Evolutionary conservation across 2,329 filamentous ascomycete genomes (phyloP).

Genomic region (Pseudogymnoascus sp.): DNA sequence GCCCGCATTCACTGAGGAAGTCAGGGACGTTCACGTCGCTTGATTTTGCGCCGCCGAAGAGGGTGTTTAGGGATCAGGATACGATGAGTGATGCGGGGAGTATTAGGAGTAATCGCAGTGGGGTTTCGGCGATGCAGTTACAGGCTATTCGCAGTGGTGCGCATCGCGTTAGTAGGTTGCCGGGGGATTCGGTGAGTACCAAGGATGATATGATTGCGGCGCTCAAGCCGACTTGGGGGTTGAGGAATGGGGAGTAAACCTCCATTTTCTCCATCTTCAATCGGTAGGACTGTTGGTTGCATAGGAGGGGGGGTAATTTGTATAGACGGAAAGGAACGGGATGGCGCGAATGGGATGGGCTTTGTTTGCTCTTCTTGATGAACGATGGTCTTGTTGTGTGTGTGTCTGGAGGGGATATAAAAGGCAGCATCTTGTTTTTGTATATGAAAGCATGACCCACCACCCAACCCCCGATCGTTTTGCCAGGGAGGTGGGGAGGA

Average conservation of each 20-base stretch:
- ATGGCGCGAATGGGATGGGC: background rate
- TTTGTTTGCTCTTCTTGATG: background rate
- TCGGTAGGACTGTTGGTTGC: background rate
- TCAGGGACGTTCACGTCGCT: slow-evolving; percentile 69
- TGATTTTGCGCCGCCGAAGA: slow-evolving; percentile 72
- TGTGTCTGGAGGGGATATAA: background rate
- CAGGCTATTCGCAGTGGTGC: slow-evolving; percentile 58
- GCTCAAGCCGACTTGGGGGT: slow-evolving; percentile 32
- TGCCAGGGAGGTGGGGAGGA: background rate
- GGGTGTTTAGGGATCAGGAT: slow-evolving; percentile 54
- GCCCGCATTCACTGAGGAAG: slow-evolving; percentile 73
- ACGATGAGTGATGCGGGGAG: slow-evolving; percentile 57
- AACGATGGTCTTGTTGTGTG: background rate
- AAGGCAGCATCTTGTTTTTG: background rate
- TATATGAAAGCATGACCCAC: background rate
- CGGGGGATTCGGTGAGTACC: slow-evolving; percentile 55
- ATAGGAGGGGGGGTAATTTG: background rate
- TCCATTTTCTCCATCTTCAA: too few species aligned
- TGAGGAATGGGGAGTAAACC: slow-evolving; percentile 18
- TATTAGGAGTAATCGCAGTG: slow-evolving; percentile 55
- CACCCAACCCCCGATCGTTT: background rate
- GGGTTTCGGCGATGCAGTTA: slow-evolving; percentile 48
- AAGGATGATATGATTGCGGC: slow-evolving; percentile 48
- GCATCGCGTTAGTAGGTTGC: slow-evolving; percentile 60
- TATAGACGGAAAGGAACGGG: background rate